Conservation (phyloP, 768 basidiomycete species). For the Russula abietina region DNA sequence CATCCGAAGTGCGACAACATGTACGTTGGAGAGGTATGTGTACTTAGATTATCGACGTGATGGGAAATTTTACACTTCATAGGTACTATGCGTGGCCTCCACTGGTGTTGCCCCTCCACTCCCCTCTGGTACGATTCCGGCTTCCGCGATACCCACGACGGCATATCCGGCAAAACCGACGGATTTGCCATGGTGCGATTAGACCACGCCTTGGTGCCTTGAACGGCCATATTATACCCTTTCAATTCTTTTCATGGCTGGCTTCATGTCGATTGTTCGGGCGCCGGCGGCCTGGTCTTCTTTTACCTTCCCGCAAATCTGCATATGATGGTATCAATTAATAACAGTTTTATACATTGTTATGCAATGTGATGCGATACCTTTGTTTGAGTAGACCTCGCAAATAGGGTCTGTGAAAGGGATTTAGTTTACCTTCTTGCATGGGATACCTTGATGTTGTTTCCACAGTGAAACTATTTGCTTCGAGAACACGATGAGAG, state of each 20-base stretch:
- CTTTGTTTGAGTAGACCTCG: not conserved
- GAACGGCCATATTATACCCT: not conserved
- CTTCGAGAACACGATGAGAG: not conserved
- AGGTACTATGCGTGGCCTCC: constrained; percentile 9
- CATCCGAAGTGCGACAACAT: constrained; percentile 52
- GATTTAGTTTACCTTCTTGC: not conserved
- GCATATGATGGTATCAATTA: not conserved
- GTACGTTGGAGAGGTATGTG: constrained; percentile 67
- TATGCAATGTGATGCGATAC: not conserved
- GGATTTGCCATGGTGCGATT: constrained; percentile 13
- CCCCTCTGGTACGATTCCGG: not conserved
- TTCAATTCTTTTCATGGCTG: not conserved
- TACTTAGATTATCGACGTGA: not conserved
- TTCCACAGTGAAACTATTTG: not conserved
- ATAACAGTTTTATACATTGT: not conserved
- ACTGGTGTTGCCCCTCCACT: not conserved
- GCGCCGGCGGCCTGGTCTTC: constrained; percentile 5
- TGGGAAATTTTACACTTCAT: not conserved
- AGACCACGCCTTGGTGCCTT: not conserved
- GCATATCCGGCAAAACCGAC: not conserved
- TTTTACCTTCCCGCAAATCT: not conserved
- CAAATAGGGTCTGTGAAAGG: not conserved
- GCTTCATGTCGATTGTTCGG: not conserved
- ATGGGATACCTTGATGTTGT: not conserved
- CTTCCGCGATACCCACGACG: not conserved